A percentile compares a stretch with the other conserved stretches of the same genome.
phyloP scores from a whole-genome alignment of 2,329 filamentous ascomycete species.

The Pestalotiopsis sp. region DNA sequence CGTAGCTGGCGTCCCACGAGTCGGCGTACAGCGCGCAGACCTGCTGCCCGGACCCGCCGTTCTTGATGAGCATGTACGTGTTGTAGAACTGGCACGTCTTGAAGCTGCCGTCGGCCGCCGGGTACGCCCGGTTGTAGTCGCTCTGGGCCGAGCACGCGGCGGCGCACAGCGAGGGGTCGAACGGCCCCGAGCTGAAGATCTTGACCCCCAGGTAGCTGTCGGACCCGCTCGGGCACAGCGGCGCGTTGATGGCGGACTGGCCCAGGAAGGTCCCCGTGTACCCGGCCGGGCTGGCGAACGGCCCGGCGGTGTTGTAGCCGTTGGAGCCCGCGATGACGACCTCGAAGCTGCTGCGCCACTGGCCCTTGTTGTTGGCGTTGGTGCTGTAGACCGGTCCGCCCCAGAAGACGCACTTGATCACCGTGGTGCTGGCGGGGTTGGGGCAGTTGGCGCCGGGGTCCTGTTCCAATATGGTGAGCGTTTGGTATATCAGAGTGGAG shows the following conservation, averaged over 20 bases:
- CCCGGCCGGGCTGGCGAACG: conserved; percentile 18
- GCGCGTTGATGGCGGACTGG: conserved; percentile 29
- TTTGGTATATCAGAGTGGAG: background rate
- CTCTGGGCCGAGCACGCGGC: conserved; percentile 30
- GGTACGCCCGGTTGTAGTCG: conserved; percentile 27
- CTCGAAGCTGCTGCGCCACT: conserved; percentile 25
- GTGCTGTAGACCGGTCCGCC: conserved; percentile 24
- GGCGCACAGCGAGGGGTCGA: conserved; percentile 30
- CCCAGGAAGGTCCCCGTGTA: conserved; percentile 21
- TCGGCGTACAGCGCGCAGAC: conserved; percentile 19
- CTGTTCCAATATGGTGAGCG: background rate
- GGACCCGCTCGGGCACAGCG: conserved; percentile 20
- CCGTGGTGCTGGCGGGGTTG: conserved; percentile 25
- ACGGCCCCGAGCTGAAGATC: conserved; percentile 30
- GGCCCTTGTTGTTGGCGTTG: conserved; percentile 26
- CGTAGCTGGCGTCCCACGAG: conserved; percentile 21
- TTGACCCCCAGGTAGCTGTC: conserved; percentile 31
- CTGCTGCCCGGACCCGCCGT: conserved; percentile 30
- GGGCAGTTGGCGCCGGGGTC: conserved; percentile 22
- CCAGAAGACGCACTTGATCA: conserved; percentile 33
- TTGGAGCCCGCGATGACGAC: conserved; percentile 46
- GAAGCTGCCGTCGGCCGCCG: conserved; percentile 21
- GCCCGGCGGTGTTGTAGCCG: conserved; percentile 31
- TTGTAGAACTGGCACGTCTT: conserved; percentile 28
- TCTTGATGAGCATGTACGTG: conserved; percentile 29